Percentiles rank a stretch among this genome's conserved stretches.
Conservation (phyloP, 179 eudicot species). For the Spergularia azorica region DNA sequence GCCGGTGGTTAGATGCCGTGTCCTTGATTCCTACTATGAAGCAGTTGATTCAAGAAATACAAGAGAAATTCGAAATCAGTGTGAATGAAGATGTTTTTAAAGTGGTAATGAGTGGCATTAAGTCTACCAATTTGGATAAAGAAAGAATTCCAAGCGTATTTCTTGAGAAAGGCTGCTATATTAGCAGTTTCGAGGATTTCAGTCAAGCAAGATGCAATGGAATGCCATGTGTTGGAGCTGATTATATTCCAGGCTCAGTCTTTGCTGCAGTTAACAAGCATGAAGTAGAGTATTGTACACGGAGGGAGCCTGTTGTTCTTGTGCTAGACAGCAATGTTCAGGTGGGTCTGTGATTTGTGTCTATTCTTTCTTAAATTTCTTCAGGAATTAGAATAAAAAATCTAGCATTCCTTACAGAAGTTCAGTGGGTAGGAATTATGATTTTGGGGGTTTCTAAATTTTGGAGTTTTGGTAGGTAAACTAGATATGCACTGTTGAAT, state of each 20-base stretch:
- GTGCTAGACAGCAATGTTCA: constrained; percentile 79
- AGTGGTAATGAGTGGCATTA: constrained; percentile 50
- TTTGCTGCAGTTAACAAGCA: constrained; percentile 42
- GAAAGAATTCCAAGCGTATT: constrained; percentile 46
- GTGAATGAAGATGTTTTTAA: constrained; percentile 47
- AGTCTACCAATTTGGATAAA: constrained; percentile 36
- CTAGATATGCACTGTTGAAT: not conserved
- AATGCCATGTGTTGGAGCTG: constrained; percentile 32
- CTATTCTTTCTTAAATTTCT: constrained; percentile 11
- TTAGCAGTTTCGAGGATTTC: constrained; percentile 35
- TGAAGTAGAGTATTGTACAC: constrained; percentile 50
- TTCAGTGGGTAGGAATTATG: not conserved
- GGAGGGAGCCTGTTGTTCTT: constrained; percentile 70
- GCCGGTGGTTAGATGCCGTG: constrained; percentile 53
- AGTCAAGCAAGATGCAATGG: constrained; percentile 26
- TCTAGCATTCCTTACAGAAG: not conserved
- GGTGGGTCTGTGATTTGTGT: constrained; percentile 47
- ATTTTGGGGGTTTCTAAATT: not conserved
- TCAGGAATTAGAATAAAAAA: not conserved
- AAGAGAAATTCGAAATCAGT: constrained; percentile 34
- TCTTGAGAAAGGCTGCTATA: constrained; percentile 65
- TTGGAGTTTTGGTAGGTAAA: not conserved
- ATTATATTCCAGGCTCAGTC: constrained; percentile 34
- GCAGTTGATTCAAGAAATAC: constrained; percentile 44
- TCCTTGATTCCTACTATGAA: constrained; percentile 39